A percentile compares a stretch with the other conserved stretches of the same genome.
These are phyloP conservation scores for Huntiella omanensis DNA, from an alignment of 2,329 filamentous ascomycete species.

Conservation along the genomic window DNA sequence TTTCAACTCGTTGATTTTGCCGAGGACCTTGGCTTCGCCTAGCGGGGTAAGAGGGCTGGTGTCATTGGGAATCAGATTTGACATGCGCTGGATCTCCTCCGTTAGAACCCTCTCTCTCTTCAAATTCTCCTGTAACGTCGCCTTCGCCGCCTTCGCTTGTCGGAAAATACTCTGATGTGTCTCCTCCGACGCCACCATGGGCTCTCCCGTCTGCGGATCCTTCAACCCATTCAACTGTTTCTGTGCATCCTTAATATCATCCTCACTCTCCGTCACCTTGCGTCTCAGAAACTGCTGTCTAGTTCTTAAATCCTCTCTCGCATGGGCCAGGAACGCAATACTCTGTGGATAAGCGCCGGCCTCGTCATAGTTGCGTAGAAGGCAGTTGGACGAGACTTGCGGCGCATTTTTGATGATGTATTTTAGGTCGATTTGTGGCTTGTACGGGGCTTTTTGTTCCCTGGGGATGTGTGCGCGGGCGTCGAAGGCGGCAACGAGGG, in stretches of 20 bases:
- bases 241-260: neutral
- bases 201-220: slow-evolving; percentile 18
- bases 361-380: slow-evolving; percentile 61
- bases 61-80: slow-evolving; percentile 68
- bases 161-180: slow-evolving; percentile 35
- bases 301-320: slow-evolving; percentile 14
- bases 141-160: slow-evolving; percentile 48
- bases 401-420: slow-evolving; percentile 74
- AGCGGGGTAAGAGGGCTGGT: slow-evolving; percentile 60
- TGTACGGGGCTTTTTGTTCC: slow-evolving; percentile 53
- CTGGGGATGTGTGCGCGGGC: neutral
- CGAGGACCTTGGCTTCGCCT: slow-evolving; percentile 45
- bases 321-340: slow-evolving; percentile 35
- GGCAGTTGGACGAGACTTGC: slow-evolving; percentile 65
- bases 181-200: slow-evolving; percentile 18
- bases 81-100: slow-evolving; percentile 52
- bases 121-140: slow-evolving; percentile 39
- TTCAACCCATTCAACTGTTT: slow-evolving; percentile 22
- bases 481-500: neutral
- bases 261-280: neutral
- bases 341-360: slow-evolving; percentile 34
- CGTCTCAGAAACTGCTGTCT: neutral
- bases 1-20: slow-evolving; percentile 55
- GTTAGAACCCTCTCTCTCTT: slow-evolving; percentile 39
- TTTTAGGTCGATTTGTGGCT: slow-evolving; percentile 63